These are phyloP conservation scores for fission yeast (Schizosaccharomyces pombe) DNA, from an alignment of 805 yeast species.

Conservation along the genomic window ASM294v3 CU329670.1:4806001-4806500, in stretches of 20 bases:
- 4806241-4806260: conserved; percentile 8
- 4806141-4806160: not conserved
- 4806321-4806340: conserved; percentile 14
- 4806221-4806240: not conserved
- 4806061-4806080: not conserved
- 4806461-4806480: too few species aligned
- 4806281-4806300: conserved; percentile 4
- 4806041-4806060: not conserved
- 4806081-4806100: not conserved
- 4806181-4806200: not conserved
- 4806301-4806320: conserved; percentile 5
- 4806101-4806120: not conserved
- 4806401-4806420: too few species aligned
- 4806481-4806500: too few species aligned
- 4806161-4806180: not conserved
- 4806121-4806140: not conserved
- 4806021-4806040: not conserved
- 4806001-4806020: not conserved
- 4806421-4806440: too few species aligned
- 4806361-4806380: not conserved
- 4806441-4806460: too few species aligned
- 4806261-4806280: conserved; percentile 1
- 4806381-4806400: not conserved
- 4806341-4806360: not conserved
- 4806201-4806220: not conserved